Base-by-base conservation (phyloP, 768 basidiomycete species). In the Macrolepiota fuliginosa region DNA sequence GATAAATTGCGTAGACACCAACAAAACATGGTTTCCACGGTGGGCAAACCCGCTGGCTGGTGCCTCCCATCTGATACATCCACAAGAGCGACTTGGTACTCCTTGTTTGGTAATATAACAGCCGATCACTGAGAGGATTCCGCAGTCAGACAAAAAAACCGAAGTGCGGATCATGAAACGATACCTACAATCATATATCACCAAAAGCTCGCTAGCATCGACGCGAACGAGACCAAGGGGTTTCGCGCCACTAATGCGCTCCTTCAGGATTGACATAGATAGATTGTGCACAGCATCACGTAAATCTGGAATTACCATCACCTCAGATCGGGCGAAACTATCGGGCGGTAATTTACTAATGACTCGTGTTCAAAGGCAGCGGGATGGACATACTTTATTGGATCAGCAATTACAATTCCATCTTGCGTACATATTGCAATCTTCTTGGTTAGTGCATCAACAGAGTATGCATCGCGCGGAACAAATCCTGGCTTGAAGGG, bases 41-140 rank as follows among this genome's bases (percentile, higher is more conserved):
- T 83, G 72, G 10, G 86, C 82, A 67, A 81, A 94, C 1, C 88
- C 77, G 2, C 73, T 76, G 11, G 87, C 90, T 63, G 80, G 85
- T 61, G 81, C 82, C 74, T 94, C 92, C 92, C 92, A 94, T 61
- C 85, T 87, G 63, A 93, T 82, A 69, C 83, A 92, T 0, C 82
- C 80, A 3, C 76, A 79, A 47, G 80, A 80, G 42, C 90, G 88
- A 11, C 76, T 77, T 2, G 90, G 91, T 0, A 76, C 70, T 1
- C 92, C 92, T 63, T 85, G 79, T 58, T 84, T 87, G 59, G 88
- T 83, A 66, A 92, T 83, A 70, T 89, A 94, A 67, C 85, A 91
- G 13, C 92, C 92, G 42, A 92, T 74, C 29, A 81, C 92, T 93
- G 62, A 42, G 52, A n/a, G 56, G 45, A 29, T 66, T 25, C 63